phyloP scores from a whole-genome alignment of 2,329 filamentous ascomycete species.

The Corniculantispora saksenae region DNA sequence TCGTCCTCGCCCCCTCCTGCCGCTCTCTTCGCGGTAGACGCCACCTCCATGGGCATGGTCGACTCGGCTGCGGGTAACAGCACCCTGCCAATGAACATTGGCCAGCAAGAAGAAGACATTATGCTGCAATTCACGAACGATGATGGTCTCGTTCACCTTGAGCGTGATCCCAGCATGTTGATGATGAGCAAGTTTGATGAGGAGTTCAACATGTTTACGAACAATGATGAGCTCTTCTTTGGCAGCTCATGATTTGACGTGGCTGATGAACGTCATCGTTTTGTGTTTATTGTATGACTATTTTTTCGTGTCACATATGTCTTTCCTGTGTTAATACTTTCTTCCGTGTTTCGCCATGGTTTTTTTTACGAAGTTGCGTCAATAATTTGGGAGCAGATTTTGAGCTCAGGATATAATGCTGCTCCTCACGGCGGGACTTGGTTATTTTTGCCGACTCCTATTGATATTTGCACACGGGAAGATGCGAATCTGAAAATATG shows the following conservation, averaged over 20 bases:
- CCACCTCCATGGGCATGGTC: slow-evolving; percentile 36
- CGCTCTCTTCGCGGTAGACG: slow-evolving; percentile 50
- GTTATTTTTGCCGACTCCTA: neutral
- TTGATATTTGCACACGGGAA: slow-evolving; percentile 3
- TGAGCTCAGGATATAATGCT: neutral
- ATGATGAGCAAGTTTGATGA: slow-evolving; percentile 58
- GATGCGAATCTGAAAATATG: neutral
- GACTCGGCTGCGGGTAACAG: slow-evolving; percentile 35
- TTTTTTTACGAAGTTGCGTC: slow-evolving; percentile 10
- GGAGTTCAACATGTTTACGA: slow-evolving; percentile 54
- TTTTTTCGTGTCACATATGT: slow-evolving; percentile 19
- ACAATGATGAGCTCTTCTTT: slow-evolving; percentile 55
- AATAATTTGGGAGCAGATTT: slow-evolving; percentile 5
- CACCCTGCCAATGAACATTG: slow-evolving; percentile 35
- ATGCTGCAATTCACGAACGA: slow-evolving; percentile 32
- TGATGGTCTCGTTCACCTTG: slow-evolving; percentile 44
- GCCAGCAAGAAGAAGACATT: slow-evolving; percentile 38
- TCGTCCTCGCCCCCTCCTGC: slow-evolving; percentile 60
- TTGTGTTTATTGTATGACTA: slow-evolving; percentile 22
- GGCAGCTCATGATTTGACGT: slow-evolving; percentile 33
- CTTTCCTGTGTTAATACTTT: slow-evolving; percentile 8
- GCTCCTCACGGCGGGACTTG: slow-evolving; percentile 10
- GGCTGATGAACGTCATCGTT: slow-evolving; percentile 13
- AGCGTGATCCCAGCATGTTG: slow-evolving; percentile 49
- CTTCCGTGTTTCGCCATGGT: neutral